Percentiles rank a stretch among this genome's conserved stretches.
Evolutionary conservation across 2,329 filamentous ascomycete genomes (phyloP).

Genomic region (Dothideomycetes sp.): DNA sequence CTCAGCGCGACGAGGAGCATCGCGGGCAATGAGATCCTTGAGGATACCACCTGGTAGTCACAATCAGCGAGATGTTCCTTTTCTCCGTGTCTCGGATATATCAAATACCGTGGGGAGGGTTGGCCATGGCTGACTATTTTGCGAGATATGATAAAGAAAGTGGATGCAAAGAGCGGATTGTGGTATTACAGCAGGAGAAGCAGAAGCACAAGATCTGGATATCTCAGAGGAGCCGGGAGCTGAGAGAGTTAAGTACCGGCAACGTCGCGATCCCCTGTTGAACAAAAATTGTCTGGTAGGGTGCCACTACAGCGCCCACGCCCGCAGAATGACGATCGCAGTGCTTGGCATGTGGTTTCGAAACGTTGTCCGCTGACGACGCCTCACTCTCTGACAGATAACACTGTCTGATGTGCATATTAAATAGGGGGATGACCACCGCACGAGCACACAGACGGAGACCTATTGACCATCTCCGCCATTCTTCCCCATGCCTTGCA

Average conservation of each 20-base stretch:
- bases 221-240: neutral
- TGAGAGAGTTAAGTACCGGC: neutral
- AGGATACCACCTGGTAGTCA: constrained; percentile 63
- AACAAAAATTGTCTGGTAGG: neutral
- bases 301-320: too few relatives aligned
- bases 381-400: neutral
- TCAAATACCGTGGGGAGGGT: constrained; percentile 37
- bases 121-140: constrained; percentile 29
- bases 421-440: too few relatives aligned
- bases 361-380: neutral
- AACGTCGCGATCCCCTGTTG: neutral
- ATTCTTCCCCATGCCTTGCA: too few relatives aligned
- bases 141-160: neutral
- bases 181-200: too few relatives aligned
- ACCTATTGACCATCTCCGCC: too few relatives aligned
- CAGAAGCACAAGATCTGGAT: neutral
- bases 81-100: constrained; percentile 10
- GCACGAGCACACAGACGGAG: too few relatives aligned
- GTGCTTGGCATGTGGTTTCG: neutral
- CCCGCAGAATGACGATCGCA: neutral
- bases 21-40: constrained; percentile 93
- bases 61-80: too few relatives aligned
- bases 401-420: too few relatives aligned
- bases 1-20: constrained; percentile 70
- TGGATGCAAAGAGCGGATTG: constrained; percentile 4